Conservation (phyloP, 371 early-diverging fungal genomes). For the Apophysomyces elegans region DNA sequence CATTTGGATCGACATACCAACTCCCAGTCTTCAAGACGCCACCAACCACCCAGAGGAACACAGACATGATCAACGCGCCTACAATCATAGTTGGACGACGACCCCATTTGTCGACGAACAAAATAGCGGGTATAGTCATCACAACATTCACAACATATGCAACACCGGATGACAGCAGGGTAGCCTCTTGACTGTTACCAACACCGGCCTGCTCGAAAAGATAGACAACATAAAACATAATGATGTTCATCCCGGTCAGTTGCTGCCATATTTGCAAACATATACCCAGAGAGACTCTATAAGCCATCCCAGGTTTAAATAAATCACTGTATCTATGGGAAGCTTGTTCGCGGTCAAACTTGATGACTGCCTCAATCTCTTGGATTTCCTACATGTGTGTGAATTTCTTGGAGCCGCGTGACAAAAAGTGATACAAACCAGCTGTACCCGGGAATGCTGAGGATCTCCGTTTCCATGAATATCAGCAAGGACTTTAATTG, state of each 20-base stretch:
- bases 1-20: constrained; percentile 19
- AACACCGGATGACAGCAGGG: constrained; percentile 63
- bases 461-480: constrained; percentile 64
- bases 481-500: constrained; percentile 66
- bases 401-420: not conserved
- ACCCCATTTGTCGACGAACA: constrained; percentile 73
- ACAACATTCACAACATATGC: constrained; percentile 70
- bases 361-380: constrained; percentile 69
- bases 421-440: not conserved
- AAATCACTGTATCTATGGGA: constrained; percentile 73
- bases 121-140: constrained; percentile 72
- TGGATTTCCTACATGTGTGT: constrained; percentile 55
- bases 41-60: constrained; percentile 39
- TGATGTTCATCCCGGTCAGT: constrained; percentile 76
- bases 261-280: constrained; percentile 72
- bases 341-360: constrained; percentile 68
- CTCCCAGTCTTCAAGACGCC: constrained; percentile 38
- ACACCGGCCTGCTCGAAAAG: constrained; percentile 70
- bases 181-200: constrained; percentile 38
- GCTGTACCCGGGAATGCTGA: constrained; percentile 50
- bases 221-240: constrained; percentile 72
- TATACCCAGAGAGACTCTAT: constrained; percentile 67
- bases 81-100: constrained; percentile 53
- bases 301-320: constrained; percentile 55
- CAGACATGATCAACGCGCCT: constrained; percentile 42